These are phyloP conservation scores for Cymodocea nodosa DNA, from an alignment of 116 monocot species.

Conservation along the genomic window DNA sequence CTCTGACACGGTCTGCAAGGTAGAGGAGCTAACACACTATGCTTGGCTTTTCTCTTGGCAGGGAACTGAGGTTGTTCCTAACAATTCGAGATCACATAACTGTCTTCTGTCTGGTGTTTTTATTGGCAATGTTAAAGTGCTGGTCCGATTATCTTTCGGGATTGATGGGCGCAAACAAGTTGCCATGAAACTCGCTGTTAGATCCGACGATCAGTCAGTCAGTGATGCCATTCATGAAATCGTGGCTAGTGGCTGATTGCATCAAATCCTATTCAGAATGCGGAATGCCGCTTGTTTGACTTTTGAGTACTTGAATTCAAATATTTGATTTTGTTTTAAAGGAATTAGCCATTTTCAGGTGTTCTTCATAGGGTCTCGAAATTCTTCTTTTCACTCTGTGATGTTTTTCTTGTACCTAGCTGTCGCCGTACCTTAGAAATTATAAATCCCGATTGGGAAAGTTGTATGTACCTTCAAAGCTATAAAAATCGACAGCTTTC, in stretches of 20 bases:
- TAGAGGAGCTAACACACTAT: not conserved
- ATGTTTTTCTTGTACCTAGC: too few species aligned
- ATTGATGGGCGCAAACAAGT: conserved; percentile 82
- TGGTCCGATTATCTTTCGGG: conserved; percentile 77
- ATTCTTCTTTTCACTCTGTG: too few species aligned
- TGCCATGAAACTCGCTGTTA: conserved; percentile 91
- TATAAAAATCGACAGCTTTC: too few species aligned
- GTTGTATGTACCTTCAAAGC: too few species aligned
- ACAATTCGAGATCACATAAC: conserved; percentile 79
- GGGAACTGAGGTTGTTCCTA: conserved; percentile 85
- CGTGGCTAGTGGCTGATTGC: conserved; percentile 48
- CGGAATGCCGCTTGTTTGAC: too few species aligned
- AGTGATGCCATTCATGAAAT: conserved; percentile 91
- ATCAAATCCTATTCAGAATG: not conserved
- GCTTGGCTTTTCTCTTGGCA: conserved; percentile 9
- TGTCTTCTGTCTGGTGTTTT: conserved; percentile 83
- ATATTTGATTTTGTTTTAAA: too few species aligned
- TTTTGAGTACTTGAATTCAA: too few species aligned
- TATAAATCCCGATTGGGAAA: too few species aligned
- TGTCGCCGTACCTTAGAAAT: too few species aligned
- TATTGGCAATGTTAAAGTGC: conserved; percentile 69
- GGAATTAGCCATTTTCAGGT: too few species aligned
- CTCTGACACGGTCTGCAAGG: too few species aligned
- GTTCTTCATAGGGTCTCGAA: too few species aligned
- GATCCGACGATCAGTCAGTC: conserved; percentile 65